A percentile compares a stretch with the other conserved stretches of the same genome.
Conservation (phyloP, 306 rosid species). For the Lathyrus aphaca region DNA sequence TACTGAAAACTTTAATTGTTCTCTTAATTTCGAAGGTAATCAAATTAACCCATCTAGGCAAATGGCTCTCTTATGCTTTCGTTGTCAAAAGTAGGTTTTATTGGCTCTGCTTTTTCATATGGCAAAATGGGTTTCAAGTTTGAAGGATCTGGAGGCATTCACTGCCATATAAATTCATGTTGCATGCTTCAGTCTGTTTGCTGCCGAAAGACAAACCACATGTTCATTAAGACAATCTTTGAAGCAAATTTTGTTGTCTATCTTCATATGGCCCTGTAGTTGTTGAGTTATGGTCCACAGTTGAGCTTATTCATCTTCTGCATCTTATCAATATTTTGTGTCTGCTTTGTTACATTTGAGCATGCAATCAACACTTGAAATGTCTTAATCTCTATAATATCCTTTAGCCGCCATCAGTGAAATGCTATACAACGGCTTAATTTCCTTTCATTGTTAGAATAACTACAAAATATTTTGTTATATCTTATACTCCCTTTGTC, state of each 20-base stretch:
- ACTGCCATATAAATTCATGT: not conserved
- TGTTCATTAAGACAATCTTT: not conserved
- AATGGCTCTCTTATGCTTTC: conserved; percentile 26
- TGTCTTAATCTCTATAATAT: not conserved
- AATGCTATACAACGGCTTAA: not conserved
- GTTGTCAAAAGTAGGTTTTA: conserved; percentile 19
- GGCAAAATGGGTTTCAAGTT: conserved; percentile 5
- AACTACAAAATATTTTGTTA: not conserved
- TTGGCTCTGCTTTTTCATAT: conserved; percentile 12
- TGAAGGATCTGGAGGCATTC: not conserved
- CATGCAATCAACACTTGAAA: not conserved
- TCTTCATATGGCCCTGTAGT: not conserved
- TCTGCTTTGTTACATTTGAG: not conserved
- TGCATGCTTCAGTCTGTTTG: not conserved
- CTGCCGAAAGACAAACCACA: not conserved
- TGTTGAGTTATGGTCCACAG: not conserved
- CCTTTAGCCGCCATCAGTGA: not conserved
- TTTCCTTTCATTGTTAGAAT: not conserved
- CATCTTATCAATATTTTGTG: not conserved
- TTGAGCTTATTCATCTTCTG: not conserved
- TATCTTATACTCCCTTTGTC: too few relatives aligned
- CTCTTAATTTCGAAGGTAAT: not conserved
- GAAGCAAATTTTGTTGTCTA: not conserved
- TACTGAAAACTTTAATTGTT: conserved; percentile 5
- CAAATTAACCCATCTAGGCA: conserved; percentile 19